Evolutionary conservation across 768 basidiomycete species (phyloP).

Genomic region (Holtermanniella nyarrowii): DNA sequence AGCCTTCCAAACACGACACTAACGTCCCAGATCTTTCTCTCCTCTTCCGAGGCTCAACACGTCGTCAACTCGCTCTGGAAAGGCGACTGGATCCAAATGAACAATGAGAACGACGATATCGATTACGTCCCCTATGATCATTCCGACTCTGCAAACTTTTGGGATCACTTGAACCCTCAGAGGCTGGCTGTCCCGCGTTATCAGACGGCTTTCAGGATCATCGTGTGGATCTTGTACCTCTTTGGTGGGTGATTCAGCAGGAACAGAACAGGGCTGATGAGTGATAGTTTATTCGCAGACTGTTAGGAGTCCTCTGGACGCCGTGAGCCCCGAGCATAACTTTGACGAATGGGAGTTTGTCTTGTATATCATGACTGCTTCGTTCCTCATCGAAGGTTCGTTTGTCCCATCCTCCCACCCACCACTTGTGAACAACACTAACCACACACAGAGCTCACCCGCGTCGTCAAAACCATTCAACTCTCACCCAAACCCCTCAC

Average conservation of each 20-base stretch:
- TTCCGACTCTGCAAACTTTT: conserved; percentile 49
- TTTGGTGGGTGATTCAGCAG: conserved; percentile 11
- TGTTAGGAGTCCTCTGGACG: conserved; percentile 53
- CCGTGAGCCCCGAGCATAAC: conserved; percentile 50
- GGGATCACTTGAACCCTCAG: conserved; percentile 63
- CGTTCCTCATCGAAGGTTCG: conserved; percentile 71
- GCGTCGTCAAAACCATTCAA: conserved; percentile 55
- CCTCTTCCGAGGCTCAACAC: conserved; percentile 73
- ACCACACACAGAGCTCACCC: conserved; percentile 21
- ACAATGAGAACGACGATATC: conserved; percentile 63
- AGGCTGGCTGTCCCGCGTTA: conserved; percentile 79
- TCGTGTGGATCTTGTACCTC: conserved; percentile 34
- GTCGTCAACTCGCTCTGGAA: conserved; percentile 75
- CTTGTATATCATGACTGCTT: conserved; percentile 65
- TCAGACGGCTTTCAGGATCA: conserved; percentile 71
- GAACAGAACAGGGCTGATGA: not conserved
- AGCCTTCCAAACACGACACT: not conserved
- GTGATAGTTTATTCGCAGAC: conserved; percentile 32
- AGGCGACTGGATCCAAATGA: conserved; percentile 69
- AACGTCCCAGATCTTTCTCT: conserved; percentile 56
- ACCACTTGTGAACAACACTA: not conserved
- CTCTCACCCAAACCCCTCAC: conserved; percentile 55
- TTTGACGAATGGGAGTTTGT: conserved; percentile 71
- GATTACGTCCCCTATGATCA: conserved; percentile 66
- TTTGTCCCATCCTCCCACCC: not conserved